A percentile compares a stretch with the other conserved stretches of the same genome.
Evolutionary conservation across 106 monocot genomes (phyloP).

Genomic region (Posidonia australis): DNA sequence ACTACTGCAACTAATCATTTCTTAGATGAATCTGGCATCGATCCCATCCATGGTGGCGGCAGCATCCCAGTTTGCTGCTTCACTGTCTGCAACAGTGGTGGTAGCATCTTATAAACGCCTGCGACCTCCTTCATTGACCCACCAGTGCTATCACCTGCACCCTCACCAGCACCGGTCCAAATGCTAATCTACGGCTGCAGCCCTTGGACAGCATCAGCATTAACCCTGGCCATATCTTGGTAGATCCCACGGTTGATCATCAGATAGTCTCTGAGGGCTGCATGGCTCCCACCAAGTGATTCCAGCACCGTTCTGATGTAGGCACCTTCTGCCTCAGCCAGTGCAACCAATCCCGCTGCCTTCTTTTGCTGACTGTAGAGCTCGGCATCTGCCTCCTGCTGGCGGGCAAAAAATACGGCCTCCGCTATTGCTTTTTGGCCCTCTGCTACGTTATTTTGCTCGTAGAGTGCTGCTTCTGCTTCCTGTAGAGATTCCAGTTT

Average conservation of each 20-base stretch:
- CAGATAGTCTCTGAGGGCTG: constrained; percentile 49
- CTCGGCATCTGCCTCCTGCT: constrained; percentile 20
- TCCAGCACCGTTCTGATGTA: constrained; percentile 33
- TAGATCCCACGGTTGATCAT: constrained; percentile 55
- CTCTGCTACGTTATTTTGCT: constrained; percentile 39
- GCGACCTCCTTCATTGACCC: constrained; percentile 66
- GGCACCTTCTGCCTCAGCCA: constrained; percentile 32
- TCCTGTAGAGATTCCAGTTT: constrained; percentile 57
- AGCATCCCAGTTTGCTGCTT: constrained; percentile 72
- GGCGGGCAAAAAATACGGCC: constrained; percentile 25
- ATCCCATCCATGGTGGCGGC: constrained; percentile 69
- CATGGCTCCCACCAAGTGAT: constrained; percentile 36
- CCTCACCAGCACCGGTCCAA: constrained; percentile 26
- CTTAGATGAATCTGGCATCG: not conserved
- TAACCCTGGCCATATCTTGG: constrained; percentile 52
- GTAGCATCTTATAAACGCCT: constrained; percentile 63
- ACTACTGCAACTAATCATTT: too few species aligned
- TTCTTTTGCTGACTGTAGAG: constrained; percentile 54
- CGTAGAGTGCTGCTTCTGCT: constrained; percentile 49
- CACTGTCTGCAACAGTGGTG: constrained; percentile 61
- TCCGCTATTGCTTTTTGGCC: constrained; percentile 31
- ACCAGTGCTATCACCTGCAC: not conserved
- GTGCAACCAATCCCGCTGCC: constrained; percentile 33
- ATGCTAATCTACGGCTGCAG: constrained; percentile 60
- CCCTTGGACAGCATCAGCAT: constrained; percentile 42